Evolutionary conservation across 2,329 filamentous ascomycete genomes (phyloP).

Genomic region (Scortechinia acanthostroma): DNA sequence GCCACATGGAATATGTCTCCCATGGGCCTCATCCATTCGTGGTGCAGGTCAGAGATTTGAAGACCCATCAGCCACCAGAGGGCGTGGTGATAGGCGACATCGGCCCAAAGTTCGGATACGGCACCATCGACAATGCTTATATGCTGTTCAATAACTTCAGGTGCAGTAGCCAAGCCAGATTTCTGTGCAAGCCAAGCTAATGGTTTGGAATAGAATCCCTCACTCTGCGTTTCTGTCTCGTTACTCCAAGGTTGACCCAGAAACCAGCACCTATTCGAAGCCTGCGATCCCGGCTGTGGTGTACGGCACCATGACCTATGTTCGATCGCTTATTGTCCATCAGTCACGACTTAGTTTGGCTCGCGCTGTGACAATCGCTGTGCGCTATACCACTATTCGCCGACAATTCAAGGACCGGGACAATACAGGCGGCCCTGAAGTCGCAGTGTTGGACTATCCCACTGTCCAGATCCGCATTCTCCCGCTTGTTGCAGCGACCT

Average conservation of each 20-base stretch:
- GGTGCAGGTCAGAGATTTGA: slow-evolving; percentile 38
- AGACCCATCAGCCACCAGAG: slow-evolving; percentile 33
- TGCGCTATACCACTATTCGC: slow-evolving; percentile 37
- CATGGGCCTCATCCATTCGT: slow-evolving; percentile 42
- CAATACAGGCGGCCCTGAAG: slow-evolving; percentile 27
- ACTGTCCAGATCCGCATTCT: slow-evolving; percentile 44
- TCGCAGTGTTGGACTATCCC: slow-evolving; percentile 40
- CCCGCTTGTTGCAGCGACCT: slow-evolving; percentile 41
- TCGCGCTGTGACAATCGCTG: slow-evolving; percentile 40
- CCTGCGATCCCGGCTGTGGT: slow-evolving; percentile 37
- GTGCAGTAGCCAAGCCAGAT: no score
- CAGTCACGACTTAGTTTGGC: slow-evolving; percentile 41
- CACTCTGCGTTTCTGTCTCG: slow-evolving; percentile 37
- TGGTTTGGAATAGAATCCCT: slow-evolving; percentile 17
- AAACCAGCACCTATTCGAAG: slow-evolving; percentile 32
- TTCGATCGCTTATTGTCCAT: slow-evolving; percentile 19
- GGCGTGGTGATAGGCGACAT: slow-evolving; percentile 44
- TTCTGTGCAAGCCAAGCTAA: background rate
- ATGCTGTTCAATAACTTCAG: slow-evolving; percentile 39
- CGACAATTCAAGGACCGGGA: slow-evolving; percentile 40
- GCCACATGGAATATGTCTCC: slow-evolving; percentile 22
- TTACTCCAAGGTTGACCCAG: slow-evolving; percentile 35
- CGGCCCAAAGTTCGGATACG: slow-evolving; percentile 44
- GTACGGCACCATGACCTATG: slow-evolving; percentile 38
- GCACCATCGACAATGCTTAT: slow-evolving; percentile 42